phyloP scores from a whole-genome alignment of 805 yeast genomes.

The Candida tibetensis region DNA sequence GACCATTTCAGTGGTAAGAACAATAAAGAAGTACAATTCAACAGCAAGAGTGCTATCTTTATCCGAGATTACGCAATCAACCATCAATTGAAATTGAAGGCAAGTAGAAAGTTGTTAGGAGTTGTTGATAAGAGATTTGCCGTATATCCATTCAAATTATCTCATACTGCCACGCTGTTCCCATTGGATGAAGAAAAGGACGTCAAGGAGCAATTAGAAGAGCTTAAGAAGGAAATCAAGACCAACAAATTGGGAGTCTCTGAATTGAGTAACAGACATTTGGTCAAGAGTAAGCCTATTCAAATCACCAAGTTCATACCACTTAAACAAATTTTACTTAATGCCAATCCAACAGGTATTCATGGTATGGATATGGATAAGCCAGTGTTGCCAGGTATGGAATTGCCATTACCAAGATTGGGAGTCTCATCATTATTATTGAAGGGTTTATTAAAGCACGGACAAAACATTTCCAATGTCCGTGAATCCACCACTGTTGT shows the following conservation, averaged over 20 bases:
- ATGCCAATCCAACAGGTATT: conserved; percentile 64
- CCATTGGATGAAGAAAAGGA: conserved; percentile 48
- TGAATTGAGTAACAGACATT: conserved; percentile 77
- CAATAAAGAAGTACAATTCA: conserved; percentile 46
- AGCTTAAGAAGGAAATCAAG: conserved; percentile 54
- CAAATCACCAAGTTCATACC: conserved; percentile 73
- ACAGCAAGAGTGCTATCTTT: conserved; percentile 66
- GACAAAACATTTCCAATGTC: conserved; percentile 43
- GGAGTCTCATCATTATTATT: conserved; percentile 69
- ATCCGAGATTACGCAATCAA: conserved; percentile 84
- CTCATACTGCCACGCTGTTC: conserved; percentile 62
- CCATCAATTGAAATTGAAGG: conserved; percentile 71
- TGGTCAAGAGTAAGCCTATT: conserved; percentile 72
- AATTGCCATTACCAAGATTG: conserved; percentile 70
- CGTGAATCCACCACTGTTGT: conserved; percentile 79
- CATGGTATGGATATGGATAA: conserved; percentile 65
- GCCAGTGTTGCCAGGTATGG: conserved; percentile 69
- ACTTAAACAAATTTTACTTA: conserved; percentile 57
- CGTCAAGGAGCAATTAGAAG: conserved; percentile 38
- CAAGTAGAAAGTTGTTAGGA: conserved; percentile 67
- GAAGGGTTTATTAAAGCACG: conserved; percentile 54
- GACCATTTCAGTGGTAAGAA: conserved; percentile 65
- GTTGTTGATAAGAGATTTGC: conserved; percentile 71
- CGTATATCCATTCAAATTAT: conserved; percentile 88
- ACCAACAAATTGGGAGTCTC: conserved; percentile 70